A percentile compares a stretch with the other conserved stretches of the same genome.
phyloP scores from a whole-genome alignment of 805 yeast species.

The Hanseniaspora singularis region DNA sequence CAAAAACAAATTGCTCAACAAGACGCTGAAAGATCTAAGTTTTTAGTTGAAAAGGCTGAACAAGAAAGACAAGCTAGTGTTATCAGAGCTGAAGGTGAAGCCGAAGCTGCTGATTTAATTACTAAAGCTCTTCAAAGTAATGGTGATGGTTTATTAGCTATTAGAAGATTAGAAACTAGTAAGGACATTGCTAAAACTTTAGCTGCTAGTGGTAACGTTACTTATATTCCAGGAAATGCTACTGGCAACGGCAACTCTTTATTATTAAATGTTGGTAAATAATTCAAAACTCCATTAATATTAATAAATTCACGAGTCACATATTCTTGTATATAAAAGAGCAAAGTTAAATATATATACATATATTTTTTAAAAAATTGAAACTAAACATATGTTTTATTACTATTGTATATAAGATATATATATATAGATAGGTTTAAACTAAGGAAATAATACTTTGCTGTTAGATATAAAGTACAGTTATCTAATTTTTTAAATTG shows the following conservation, averaged over 20 bases:
- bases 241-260: conserved; percentile 38
- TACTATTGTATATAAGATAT: no score
- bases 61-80: conserved; percentile 92
- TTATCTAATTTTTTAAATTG: no score
- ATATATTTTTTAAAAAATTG: no score
- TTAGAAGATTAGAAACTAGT: conserved; percentile 92
- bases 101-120: conserved; percentile 92
- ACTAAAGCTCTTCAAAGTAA: conserved; percentile 86
- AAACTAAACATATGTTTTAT: no score
- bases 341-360: no score
- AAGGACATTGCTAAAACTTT: conserved; percentile 87
- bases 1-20: conserved; percentile 98
- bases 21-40: conserved; percentile 95
- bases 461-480: no score
- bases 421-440: no score
- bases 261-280: conserved; percentile 60
- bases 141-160: conserved; percentile 88
- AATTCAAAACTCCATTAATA: no score
- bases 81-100: conserved; percentile 98
- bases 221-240: conserved; percentile 62
- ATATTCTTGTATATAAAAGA: no score
- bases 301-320: no score
- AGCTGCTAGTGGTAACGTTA: conserved; percentile 70
- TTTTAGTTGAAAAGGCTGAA: conserved; percentile 87
- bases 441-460: no score